Conservation (phyloP, 768 basidiomycete genomes). For the Megacollybia marginata region DNA sequence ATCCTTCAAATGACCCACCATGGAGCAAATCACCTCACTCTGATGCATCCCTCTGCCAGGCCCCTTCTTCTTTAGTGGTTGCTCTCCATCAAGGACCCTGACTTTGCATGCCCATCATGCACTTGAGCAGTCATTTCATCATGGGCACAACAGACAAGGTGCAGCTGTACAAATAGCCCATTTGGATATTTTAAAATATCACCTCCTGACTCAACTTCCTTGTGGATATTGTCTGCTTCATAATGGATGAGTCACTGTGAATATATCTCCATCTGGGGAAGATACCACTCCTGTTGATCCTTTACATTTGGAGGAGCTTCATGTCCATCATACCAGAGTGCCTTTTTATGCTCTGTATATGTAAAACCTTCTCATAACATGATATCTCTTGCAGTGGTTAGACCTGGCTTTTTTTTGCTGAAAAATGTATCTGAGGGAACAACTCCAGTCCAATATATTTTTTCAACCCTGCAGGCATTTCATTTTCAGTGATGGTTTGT, state of each 20-base stretch:
- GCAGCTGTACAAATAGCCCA: constrained; percentile 7
- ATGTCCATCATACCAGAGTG: constrained; percentile 29
- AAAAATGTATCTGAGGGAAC: constrained; percentile 12
- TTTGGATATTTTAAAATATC: constrained; percentile 17
- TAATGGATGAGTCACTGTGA: constrained; percentile 12
- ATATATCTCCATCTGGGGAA: constrained; percentile 20
- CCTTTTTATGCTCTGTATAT: constrained; percentile 22
- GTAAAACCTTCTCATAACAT: constrained; percentile 20
- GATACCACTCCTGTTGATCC: constrained; percentile 22
- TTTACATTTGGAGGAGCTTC: constrained; percentile 19
- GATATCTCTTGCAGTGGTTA: constrained; percentile 16
- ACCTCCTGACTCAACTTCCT: constrained; percentile 1
- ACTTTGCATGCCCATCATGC: constrained; percentile 22
- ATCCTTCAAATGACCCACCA: constrained; percentile 19
- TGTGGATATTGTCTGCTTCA: constrained; percentile 8
- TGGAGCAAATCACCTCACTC: constrained; percentile 26
- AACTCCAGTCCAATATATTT: constrained; percentile 17
- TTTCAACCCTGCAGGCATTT: constrained; percentile 19
- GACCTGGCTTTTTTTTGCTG: constrained; percentile 10
- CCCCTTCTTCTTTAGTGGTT: constrained; percentile 24
- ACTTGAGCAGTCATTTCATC: constrained; percentile 36
- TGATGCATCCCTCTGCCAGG: constrained; percentile 23
- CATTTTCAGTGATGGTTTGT: constrained; percentile 8
- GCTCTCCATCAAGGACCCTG: constrained; percentile 10
- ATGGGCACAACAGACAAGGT: constrained; percentile 22